phyloP scores from a whole-genome alignment of 495 filamentous ascomycete genomes.

The Penicillium lividum region DNA sequence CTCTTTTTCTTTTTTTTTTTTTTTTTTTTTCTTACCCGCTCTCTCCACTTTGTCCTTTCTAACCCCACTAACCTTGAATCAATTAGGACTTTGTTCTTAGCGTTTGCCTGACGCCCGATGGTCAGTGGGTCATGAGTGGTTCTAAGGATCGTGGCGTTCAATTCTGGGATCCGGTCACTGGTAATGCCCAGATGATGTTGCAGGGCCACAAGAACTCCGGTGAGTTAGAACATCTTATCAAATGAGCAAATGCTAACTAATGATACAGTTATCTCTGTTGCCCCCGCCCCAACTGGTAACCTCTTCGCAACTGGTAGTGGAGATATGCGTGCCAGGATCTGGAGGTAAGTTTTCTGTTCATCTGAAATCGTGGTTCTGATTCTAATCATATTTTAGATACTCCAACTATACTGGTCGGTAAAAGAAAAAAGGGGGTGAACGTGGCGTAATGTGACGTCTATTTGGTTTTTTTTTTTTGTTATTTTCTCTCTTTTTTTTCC shows the following conservation, averaged over 20 bases:
- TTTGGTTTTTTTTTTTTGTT: constrained; percentile 15
- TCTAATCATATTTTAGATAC: constrained; percentile 32
- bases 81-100: constrained; percentile 85
- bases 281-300: constrained; percentile 76
- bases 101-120: constrained; percentile 84
- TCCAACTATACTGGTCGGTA: constrained; percentile 48
- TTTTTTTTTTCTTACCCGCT: constrained; percentile 2
- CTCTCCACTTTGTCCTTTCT: not conserved
- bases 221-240: constrained; percentile 32
- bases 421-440: constrained; percentile 30
- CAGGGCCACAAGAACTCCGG: constrained; percentile 90
- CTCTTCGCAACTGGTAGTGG: constrained; percentile 87
- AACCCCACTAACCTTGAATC: constrained; percentile 11
- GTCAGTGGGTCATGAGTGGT: constrained; percentile 86
- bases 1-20: not conserved
- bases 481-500: not conserved
- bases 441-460: constrained; percentile 41
- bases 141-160: constrained; percentile 90
- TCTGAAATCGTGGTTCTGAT: not conserved
- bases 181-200: constrained; percentile 86
- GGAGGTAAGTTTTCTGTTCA: constrained; percentile 59
- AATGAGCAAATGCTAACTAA: not conserved
- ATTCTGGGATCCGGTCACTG: constrained; percentile 89
- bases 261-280: constrained; percentile 75
- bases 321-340: constrained; percentile 89